Evolutionary conservation across 2,329 filamentous ascomycete species (phyloP), one percentile per base, ranked within the genome.

Genomic region (Penicillium crustosum): DNA sequence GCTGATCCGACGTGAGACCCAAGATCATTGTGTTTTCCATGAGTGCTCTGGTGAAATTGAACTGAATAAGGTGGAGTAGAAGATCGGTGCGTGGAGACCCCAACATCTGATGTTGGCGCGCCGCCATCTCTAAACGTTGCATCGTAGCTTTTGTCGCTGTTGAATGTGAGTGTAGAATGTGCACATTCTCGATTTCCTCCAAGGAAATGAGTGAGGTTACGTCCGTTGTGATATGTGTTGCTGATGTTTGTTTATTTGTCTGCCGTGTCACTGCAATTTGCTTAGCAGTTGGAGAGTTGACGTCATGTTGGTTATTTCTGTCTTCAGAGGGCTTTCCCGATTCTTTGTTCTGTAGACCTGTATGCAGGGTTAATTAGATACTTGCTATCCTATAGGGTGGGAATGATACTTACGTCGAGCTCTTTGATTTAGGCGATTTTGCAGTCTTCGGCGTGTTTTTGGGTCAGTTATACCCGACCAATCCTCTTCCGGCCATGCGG

Each of bases 371-470:
- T 38, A 48, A 42, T 23, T 27, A 19, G 9, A 48, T 15, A 25
- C 19, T 23, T 27, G 6, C 29, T 29, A 27, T 21, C 4, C 13
- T 17, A 27, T 31, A 17, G 9, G 4, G 6, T 15, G 23, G 2
- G 8, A 5, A 52, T 59, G 48, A 3, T 2, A 50, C 60, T 50
- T 57, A 67, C 66, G 58, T 29, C 56, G 58, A 10, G 56, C 50
- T 23, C 66, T 58, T 56, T 66, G 61, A 31, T 67, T 68, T 23
- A 67, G 17, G 8, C 66, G 61, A 50, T 68, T 67, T 45, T 68
- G 65, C 27, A 66, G 41, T 47, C 56, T 54, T 33, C 64, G 58
- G 17, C 64, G 58, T 12, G 41, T 51, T 47, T 58, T 61, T 19
- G 49, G 55, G 44, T 62, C 53, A 7, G 56, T 48, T 15, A 62